Evolutionary conservation across 768 basidiomycete genomes (phyloP), one percentile per base, ranked within the genome.

Genomic region (Suillus clintonianus): DNA sequence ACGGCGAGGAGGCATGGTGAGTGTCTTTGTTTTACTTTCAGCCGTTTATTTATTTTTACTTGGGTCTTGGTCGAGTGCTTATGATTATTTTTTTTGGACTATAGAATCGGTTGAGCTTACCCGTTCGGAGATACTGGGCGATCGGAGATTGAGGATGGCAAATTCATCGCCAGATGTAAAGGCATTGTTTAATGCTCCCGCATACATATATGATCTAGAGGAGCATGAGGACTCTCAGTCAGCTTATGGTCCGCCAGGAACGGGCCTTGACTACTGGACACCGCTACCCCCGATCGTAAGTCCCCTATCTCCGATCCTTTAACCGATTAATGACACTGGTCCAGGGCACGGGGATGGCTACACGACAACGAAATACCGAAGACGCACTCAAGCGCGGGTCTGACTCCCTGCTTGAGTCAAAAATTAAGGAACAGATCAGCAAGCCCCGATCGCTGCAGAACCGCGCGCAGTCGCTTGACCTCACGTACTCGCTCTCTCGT

Each of bases 141-240:
- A 90, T 78, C 81, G 90, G 68, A 82, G 91, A 66, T 78, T 96
- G 60, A 86, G 95, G 56, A 80, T 95, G 64, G 92, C 94, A 11
- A 92, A 88, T 68, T 95, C 95, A 5, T 94, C 95, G 5, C 94
- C 94, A 3, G 94, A 97, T 67, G 96, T 99, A 62, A 97, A 97
- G 76, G 95, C 96, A 0, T 74, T 99, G 69, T 97, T 99, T 80
- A 92, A 95, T 71, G 87, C 90, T 0, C 90, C 92, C 24, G 83
- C 90, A 5, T 93, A 92, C 69, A 89, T 91, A 60, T 94, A 92
- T 69, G 87, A 92, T 70, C 78, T 92, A 14, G 90, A 93, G 64
- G 86, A 89, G 63, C 87, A 84, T 19, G 85, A 90, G 61, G 90
- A 90, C 64, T 76, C 81, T 27, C 89, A 87, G 64, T 77, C 84